Base-by-base conservation (phyloP, 2,329 filamentous ascomycete species). In the Torrubiella hemipterigena region DNA sequence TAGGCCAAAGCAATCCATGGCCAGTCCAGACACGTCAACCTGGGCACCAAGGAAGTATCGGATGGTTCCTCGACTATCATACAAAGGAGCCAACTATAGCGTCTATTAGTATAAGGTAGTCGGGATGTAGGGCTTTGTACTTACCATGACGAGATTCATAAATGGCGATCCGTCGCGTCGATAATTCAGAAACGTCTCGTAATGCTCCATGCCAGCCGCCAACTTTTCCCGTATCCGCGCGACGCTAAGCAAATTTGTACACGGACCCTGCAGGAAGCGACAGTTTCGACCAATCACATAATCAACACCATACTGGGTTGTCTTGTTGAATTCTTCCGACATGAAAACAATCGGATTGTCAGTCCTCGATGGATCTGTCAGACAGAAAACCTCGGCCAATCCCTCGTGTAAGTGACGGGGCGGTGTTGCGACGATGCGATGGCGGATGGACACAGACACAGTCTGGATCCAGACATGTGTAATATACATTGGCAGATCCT, bases 311-410 rank as follows among this genome's bases (percentile, higher is more conserved):
- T 84, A 85, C 44, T 84, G 77, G 2, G 78, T 84, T 4, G 76
- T 81, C 21, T 69, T 65, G 41, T 81, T 69, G 42, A 83, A 85
- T 52, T 81, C 78, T 61, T 83, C 76, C 1, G 77, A 83, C 12
- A 77, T 77, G 52, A 85, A 83, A 2, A 84, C 71, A 37, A 84
- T 81, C 2, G 79, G 80, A 46, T 84, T 83, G 39, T 83, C 80
- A 4, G 65, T 59, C 35, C 78, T 61, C 3, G 75, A 79, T 6
- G 81, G 78, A 51, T 86, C 81, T 1, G 77, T 81, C 35, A 86
- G 51, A 47, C 79, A 85, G 43, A 85, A 85, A 0, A 82, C 78
- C 47, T 85, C 79, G 0, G 78, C 80, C 35, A 85, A 50, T 0
- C 78, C 79, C 49, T 85, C 78, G 1, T 77, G 79, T 19, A 77